These are phyloP conservation scores for Epichloe baconii DNA, from an alignment of 2,329 filamentous ascomycete genomes.

Conservation along the genomic window DNA sequence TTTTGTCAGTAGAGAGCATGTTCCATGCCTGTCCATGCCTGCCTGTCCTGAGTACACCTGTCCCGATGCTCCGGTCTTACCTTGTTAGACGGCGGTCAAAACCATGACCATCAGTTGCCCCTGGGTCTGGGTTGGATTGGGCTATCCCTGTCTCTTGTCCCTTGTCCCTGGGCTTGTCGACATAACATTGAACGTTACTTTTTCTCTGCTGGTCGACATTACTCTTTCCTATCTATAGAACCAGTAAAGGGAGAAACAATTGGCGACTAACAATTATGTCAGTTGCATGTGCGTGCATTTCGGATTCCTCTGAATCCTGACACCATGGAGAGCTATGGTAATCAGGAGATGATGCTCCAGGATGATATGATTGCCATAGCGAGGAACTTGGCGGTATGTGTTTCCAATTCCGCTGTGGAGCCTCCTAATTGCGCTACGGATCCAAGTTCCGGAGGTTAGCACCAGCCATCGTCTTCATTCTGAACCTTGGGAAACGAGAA, in stretches of 20 bases:
- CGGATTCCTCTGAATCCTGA: too few species aligned
- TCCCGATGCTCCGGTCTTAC: slow-evolving; percentile 3
- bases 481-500: neutral
- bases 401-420: neutral
- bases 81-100: neutral
- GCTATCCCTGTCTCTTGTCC: neutral
- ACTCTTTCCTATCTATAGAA: neutral
- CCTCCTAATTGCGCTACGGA: neutral
- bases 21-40: neutral
- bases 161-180: neutral
- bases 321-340: neutral
- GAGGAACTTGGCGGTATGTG: neutral
- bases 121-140: neutral
- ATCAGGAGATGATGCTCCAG: too few species aligned
- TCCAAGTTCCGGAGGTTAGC: neutral
- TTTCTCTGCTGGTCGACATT: neutral
- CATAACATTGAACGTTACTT: neutral
- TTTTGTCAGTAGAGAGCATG: neutral
- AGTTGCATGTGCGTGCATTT: neutral
- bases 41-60: neutral
- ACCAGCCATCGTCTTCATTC: neutral
- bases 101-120: neutral
- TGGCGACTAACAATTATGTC: too few species aligned
- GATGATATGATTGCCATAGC: neutral
- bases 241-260: neutral